These are phyloP conservation scores for Leishmania major DNA, from an alignment of 208 protist genomes.

Conservation along the genomic window DNA sequence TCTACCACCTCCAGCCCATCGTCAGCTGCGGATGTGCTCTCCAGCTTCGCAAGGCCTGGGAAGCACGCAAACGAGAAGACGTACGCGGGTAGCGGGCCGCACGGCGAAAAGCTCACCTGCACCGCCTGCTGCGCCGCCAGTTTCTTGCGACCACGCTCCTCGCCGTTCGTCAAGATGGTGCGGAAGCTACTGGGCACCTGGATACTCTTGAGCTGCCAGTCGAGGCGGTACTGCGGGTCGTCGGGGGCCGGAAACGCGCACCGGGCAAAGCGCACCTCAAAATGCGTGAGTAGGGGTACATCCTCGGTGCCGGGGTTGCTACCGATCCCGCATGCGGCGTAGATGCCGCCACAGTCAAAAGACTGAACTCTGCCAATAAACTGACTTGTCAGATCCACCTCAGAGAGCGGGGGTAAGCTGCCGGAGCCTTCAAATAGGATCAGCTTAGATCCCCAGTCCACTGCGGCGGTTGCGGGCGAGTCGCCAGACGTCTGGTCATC, in stretches of 20 bases:
- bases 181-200: conserved; percentile 48
- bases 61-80: conserved; percentile 64
- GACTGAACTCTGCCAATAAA: conserved; percentile 64
- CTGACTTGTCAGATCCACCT: conserved; percentile 50
- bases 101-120: conserved; percentile 41
- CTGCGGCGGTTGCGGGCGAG: not conserved
- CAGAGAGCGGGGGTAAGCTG: conserved; percentile 32
- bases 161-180: conserved; percentile 46
- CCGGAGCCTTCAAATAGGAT: conserved; percentile 52
- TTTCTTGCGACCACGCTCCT: conserved; percentile 24
- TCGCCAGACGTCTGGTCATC: not conserved
- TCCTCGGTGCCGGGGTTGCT: not conserved
- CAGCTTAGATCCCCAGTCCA: conserved; percentile 50
- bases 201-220: conserved; percentile 57
- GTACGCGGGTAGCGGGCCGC: conserved; percentile 76
- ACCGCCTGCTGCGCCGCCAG: conserved; percentile 26
- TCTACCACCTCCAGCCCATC: conserved; percentile 10
- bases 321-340: conserved; percentile 26
- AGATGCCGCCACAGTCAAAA: conserved; percentile 62
- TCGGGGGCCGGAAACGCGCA: conserved; percentile 85
- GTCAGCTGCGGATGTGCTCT: not conserved
- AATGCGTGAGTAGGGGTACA: conserved; percentile 69
- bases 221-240: conserved; percentile 66
- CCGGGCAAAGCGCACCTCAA: conserved; percentile 81
- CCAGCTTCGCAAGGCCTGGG: not conserved